Base-by-base conservation (phyloP, 2,329 filamentous ascomycete genomes). In the Colletotrichum magnum region DNA sequence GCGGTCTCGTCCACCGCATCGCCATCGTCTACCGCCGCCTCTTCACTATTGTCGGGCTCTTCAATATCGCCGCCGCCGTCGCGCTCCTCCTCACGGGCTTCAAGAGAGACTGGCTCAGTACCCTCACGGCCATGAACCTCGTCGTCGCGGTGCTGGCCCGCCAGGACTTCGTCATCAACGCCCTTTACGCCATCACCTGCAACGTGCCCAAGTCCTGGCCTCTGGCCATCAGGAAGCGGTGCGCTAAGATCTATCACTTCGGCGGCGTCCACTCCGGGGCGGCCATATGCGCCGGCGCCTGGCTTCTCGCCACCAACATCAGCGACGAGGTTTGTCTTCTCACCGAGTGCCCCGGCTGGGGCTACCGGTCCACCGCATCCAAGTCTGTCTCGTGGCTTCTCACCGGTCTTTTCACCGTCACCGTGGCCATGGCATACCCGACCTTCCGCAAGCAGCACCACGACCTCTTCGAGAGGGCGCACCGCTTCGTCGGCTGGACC, bases 351-450 rank as follows among this genome's bases (percentile, higher is more conserved):
- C 48, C 70, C 1, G 36, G 39, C 10, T 72, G 69, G 63, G 59
- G 62, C 13, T 18, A 58, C 24, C 69, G 53, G 36, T 76, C 86
- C 28, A 78, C 80, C 54, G 80, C 80, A 4, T 74, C 82, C 7
- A 81, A 85, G 13, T 77, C 92, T 21, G 86, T 88, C 12, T 91
- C 87, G 75, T 75, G 90, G 48, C 83, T 93, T 36, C 81, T 88
- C 45, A 77, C 81, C 0, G 82, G 93, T 54, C 82, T 93, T 71
- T 74, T 88, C 64, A 75, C 81, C 45, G 90, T 94, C 74, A 83
- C 92, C 53, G 79, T 83, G 50, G 87, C 32, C 3, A 56, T 89
- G 53, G 90, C 93, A 1, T 87, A 91, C 77, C 92, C 93, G 2
- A 76, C 79, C 7, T 84, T 94, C 73, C 89, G 93, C n/a, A 83